A percentile compares a stretch with the other conserved stretches of the same genome.
Evolutionary conservation across 2,329 filamentous ascomycete species (phyloP).

Genomic region (Cytospora mali): DNA sequence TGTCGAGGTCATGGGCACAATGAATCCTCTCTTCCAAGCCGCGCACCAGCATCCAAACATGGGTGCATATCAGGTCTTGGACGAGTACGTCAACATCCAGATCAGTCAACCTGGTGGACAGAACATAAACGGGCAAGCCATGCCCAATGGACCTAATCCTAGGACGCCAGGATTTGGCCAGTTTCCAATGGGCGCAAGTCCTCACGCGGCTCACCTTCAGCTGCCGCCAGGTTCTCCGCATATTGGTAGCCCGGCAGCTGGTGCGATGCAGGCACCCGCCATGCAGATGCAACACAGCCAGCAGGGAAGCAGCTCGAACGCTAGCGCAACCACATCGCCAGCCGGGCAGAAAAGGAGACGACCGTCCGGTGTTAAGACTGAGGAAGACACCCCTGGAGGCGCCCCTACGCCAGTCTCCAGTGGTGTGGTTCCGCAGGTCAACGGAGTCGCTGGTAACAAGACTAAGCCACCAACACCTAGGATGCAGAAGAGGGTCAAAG

Average conservation of each 20-base stretch:
- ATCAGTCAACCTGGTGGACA: slow-evolving; percentile 44
- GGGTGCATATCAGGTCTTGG: slow-evolving; percentile 60
- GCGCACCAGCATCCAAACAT: slow-evolving; percentile 49
- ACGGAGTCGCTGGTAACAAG: slow-evolving; percentile 51
- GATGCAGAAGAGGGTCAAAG: slow-evolving; percentile 58
- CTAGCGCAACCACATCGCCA: slow-evolving; percentile 68
- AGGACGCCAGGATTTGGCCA: slow-evolving; percentile 59
- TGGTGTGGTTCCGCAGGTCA: slow-evolving; percentile 48
- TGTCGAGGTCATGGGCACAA: slow-evolving; percentile 67
- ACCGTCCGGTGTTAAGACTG: slow-evolving; percentile 58
- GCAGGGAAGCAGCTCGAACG: slow-evolving; percentile 67
- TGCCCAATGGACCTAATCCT: slow-evolving; percentile 46
- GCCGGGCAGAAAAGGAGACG: slow-evolving; percentile 62
- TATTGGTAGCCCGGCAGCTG: slow-evolving; percentile 62
- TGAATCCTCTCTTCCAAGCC: slow-evolving; percentile 61
- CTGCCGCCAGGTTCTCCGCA: slow-evolving; percentile 66
- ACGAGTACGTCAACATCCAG: slow-evolving; percentile 58
- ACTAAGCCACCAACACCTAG: slow-evolving; percentile 60
- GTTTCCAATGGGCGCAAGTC: slow-evolving; percentile 62
- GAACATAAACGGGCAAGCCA: slow-evolving; percentile 52
- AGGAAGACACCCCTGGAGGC: slow-evolving; percentile 53
- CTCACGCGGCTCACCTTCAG: slow-evolving; percentile 61
- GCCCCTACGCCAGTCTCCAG: slow-evolving; percentile 51
- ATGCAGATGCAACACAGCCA: slow-evolving; percentile 71
- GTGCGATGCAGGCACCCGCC: slow-evolving; percentile 63